phyloP scores from a whole-genome alignment of 495 filamentous ascomycete species.

The Aspergillus saccharolyticus region DNA sequence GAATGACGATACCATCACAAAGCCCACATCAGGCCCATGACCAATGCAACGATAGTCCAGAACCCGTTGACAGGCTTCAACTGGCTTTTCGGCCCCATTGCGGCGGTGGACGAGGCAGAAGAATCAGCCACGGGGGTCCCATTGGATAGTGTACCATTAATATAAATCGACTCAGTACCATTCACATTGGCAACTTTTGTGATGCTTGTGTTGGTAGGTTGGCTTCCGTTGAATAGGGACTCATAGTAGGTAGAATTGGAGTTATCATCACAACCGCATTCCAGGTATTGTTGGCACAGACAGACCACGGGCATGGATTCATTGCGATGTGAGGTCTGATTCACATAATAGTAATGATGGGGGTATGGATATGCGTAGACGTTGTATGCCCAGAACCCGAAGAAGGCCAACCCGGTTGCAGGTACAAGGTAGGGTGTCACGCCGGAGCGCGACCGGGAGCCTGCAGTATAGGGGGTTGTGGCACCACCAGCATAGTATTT shows the following conservation, averaged over 20 bases:
- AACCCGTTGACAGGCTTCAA: conserved; percentile 51
- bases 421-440: conserved; percentile 55
- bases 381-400: conserved; percentile 54
- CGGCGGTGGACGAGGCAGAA: conserved; percentile 16
- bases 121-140: conserved; percentile 64
- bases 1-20: conserved; percentile 19
- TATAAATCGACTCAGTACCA: conserved; percentile 65
- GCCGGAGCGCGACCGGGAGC: conserved; percentile 49
- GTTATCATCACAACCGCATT: conserved; percentile 83
- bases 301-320: conserved; percentile 69
- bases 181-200: conserved; percentile 62
- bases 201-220: conserved; percentile 58
- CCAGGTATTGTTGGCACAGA: conserved; percentile 61
- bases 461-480: conserved; percentile 60
- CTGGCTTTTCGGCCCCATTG: conserved; percentile 27
- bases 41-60: conserved; percentile 56
- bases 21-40: conserved; percentile 43
- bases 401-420: conserved; percentile 52
- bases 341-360: conserved; percentile 53
- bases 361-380: conserved; percentile 62
- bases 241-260: conserved; percentile 52
- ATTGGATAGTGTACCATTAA: conserved; percentile 84
- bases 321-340: conserved; percentile 45
- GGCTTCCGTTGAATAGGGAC: conserved; percentile 61
- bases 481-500: conserved; percentile 78